These are phyloP conservation scores for Trichoderma sp. DNA, from an alignment of 2,329 filamentous ascomycete genomes.

Conservation along the genomic window DNA sequence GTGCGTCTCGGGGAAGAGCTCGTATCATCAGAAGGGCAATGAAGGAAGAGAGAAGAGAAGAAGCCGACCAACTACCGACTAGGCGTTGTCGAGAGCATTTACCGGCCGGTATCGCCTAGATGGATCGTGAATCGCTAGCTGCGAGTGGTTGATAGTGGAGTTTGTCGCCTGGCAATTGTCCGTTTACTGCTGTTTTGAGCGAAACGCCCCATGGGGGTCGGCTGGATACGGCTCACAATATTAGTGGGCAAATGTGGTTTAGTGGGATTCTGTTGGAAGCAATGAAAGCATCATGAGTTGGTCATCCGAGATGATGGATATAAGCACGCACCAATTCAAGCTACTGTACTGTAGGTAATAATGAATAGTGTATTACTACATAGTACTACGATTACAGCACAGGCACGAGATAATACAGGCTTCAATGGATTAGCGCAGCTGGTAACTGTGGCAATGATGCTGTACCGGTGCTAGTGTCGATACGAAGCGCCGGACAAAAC, in stretches of 20 bases:
- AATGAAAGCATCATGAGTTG: neutral
- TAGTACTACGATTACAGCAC: neutral
- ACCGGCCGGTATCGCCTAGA: neutral
- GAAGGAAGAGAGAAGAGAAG: neutral
- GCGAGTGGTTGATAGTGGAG: neutral
- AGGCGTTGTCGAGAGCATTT: neutral
- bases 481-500: neutral
- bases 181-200: slow-evolving; percentile 7
- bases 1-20: neutral
- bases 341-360: too few relatives aligned
- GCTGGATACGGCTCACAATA: slow-evolving; percentile 18
- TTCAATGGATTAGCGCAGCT: neutral
- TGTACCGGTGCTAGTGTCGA: neutral
- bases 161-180: neutral
- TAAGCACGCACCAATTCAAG: too few relatives aligned
- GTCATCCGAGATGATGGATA: neutral
- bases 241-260: slow-evolving; percentile 1
- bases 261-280: neutral
- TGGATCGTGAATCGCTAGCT: neutral
- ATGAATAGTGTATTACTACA: too few relatives aligned
- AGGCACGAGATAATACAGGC: neutral
- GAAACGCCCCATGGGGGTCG: slow-evolving; percentile 17
- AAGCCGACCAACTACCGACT: neutral
- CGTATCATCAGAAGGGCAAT: neutral
- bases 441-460: neutral